phyloP scores from a whole-genome alignment of 768 basidiomycete species.

The Rhodosporidiobolus odoratus region DNA sequence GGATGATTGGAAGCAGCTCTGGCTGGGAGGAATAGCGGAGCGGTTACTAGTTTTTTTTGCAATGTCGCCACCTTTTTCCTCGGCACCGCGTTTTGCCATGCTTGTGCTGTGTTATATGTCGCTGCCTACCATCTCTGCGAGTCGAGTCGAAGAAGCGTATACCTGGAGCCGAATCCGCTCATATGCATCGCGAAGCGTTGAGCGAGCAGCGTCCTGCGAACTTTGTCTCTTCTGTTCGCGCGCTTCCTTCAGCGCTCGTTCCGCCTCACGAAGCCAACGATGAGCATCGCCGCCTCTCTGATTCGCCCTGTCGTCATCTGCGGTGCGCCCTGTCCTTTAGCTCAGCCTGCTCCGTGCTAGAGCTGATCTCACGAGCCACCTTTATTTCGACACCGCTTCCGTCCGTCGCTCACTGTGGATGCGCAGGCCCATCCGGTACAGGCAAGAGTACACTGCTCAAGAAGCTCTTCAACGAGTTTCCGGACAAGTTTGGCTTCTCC shows the following conservation, averaged over 20 bases:
- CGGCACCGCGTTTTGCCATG: no score
- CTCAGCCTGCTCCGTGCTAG: background rate
- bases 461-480: conserved; percentile 71
- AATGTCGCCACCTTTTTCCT: no score
- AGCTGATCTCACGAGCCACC: background rate
- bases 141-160: no score
- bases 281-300: background rate
- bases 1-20: no score
- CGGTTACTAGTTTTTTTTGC: no score
- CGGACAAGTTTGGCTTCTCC: conserved; percentile 83
- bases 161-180: no score
- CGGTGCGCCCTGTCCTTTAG: conserved; percentile 48
- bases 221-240: background rate
- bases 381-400: background rate
- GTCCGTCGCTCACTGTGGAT: no score
- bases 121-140: no score
- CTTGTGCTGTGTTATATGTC: no score
- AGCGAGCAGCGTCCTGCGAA: no score
- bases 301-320: conserved; percentile 70
- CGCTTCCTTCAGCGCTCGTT: background rate
- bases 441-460: conserved; percentile 87
- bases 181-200: no score
- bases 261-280: background rate
- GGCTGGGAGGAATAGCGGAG: no score
- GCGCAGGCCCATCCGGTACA: conserved; percentile 66